Evolutionary conservation across 768 basidiomycete genomes (phyloP).

Genomic region (Austroboletus festivus): DNA sequence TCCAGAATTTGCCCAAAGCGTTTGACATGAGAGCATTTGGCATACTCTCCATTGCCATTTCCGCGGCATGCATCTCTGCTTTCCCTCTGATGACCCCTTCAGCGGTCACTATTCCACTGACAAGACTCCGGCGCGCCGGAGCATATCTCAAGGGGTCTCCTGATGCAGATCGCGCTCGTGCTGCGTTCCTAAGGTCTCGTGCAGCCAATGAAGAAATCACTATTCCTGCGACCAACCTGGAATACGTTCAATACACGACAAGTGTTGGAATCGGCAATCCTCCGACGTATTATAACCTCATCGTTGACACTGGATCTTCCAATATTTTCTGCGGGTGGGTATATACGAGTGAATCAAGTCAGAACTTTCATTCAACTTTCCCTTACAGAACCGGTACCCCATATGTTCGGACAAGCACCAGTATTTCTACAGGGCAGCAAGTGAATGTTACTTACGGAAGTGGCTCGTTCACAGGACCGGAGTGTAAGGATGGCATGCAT

Average conservation of each 20-base stretch:
- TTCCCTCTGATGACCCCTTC: no score
- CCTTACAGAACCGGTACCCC: conserved; percentile 16
- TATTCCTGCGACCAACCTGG: conserved; percentile 13
- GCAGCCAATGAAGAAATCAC: conserved; percentile 3
- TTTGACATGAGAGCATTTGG: conserved; percentile 14
- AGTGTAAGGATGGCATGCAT: conserved; percentile 22
- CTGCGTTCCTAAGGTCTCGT: conserved; percentile 5
- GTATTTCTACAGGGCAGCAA: conserved; percentile 22
- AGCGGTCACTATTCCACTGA: conserved; percentile 8
- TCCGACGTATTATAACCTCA: conserved; percentile 25
- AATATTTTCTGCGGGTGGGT: conserved; percentile 28
- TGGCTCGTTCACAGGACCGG: conserved; percentile 30
- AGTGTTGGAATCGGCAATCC: conserved; percentile 28
- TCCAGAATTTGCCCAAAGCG: not conserved
- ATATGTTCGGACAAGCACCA: conserved; percentile 23
- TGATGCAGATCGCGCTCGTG: conserved; percentile 19
- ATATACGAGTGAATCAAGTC: not conserved
- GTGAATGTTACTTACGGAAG: conserved; percentile 9
- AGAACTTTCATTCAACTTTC: not conserved
- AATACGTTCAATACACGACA: conserved; percentile 16
- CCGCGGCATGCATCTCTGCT: conserved; percentile 8
- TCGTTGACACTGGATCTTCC: conserved; percentile 34
- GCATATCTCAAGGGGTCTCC: conserved; percentile 16
- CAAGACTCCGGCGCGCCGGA: conserved; percentile 10
- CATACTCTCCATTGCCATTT: conserved; percentile 1